Conservation (phyloP, 208 protist genomes). For the Wallacemonas sp. region DNA sequence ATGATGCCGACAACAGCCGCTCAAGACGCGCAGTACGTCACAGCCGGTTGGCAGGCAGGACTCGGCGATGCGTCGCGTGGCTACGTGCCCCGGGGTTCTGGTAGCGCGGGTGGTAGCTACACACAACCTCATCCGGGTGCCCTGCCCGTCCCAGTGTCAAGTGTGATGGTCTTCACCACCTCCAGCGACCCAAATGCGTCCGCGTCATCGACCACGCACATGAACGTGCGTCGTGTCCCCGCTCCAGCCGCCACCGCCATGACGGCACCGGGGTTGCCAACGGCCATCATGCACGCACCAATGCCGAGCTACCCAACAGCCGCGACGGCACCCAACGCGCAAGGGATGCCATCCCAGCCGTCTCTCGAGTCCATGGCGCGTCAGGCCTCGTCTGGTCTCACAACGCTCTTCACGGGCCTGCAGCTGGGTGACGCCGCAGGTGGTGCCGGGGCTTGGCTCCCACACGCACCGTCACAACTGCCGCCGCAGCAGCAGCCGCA, state of each 20-base stretch:
- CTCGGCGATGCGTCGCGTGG: too few relatives aligned
- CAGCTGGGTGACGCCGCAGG: neutral
- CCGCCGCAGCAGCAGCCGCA: neutral
- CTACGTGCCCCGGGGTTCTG: too few relatives aligned
- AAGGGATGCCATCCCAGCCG: too few relatives aligned
- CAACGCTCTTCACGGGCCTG: slow-evolving; percentile 1
- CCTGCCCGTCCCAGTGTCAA: neutral
- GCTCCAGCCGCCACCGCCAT: neutral
- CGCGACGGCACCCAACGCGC: too few relatives aligned
- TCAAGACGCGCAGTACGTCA: neutral
- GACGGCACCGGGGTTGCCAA: neutral
- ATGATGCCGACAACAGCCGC: too few relatives aligned
- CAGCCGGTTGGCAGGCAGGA: too few relatives aligned
- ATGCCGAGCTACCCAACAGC: too few relatives aligned
- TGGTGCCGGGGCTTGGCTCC: neutral
- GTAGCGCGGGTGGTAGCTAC: neutral
- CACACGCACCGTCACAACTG: too few relatives aligned
- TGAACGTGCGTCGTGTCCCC: neutral
- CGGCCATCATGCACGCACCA: neutral
- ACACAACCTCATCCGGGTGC: neutral
- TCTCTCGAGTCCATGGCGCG: neutral
- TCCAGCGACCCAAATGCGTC: slow-evolving; percentile 8
- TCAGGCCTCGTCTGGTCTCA: neutral
- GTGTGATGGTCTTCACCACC: neutral
- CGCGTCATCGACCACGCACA: neutral